Percentiles rank a stretch among this genome's conserved stretches.
Evolutionary conservation across 305 asterid genomes (phyloP).

Genomic region (Rubia tinctorum): DNA sequence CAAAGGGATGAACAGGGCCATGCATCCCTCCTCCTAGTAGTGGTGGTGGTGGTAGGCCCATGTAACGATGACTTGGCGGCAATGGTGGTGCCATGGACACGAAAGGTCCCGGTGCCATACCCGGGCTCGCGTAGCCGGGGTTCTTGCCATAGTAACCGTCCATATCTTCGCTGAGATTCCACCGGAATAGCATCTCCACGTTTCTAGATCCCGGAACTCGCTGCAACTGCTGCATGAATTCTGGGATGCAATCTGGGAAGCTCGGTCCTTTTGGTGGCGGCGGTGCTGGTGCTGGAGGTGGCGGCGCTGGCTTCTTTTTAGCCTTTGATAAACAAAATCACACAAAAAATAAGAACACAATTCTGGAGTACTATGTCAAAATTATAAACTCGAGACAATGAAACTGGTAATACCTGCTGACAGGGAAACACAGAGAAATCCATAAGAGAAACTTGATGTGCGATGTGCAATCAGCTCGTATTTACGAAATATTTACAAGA

Average conservation of each 20-base stretch:
- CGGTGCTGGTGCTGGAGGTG: not conserved
- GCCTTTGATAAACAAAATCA: not conserved
- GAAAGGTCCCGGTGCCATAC: not conserved
- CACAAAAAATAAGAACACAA: not conserved
- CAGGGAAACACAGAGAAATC: not conserved
- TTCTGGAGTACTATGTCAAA: too few relatives aligned
- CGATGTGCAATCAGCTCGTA: too few relatives aligned
- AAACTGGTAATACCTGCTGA: not conserved
- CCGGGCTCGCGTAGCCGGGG: not conserved
- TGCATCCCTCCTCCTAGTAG: not conserved
- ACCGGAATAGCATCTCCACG: conserved; percentile 2
- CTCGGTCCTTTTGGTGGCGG: not conserved
- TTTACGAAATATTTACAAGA: not conserved
- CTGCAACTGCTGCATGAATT: not conserved
- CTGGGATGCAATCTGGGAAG: not conserved
- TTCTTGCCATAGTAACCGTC: not conserved
- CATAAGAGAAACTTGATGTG: not conserved
- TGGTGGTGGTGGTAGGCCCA: not conserved
- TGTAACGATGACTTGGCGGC: not conserved
- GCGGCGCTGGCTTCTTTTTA: not conserved
- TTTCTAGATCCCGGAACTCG: not conserved
- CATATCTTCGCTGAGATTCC: not conserved
- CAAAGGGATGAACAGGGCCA: not conserved
- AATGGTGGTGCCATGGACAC: not conserved
- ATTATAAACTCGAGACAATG: too few relatives aligned